phyloP scores from a whole-genome alignment of 2,329 filamentous ascomycete genomes.

The Daldinia eschscholtzii region DNA sequence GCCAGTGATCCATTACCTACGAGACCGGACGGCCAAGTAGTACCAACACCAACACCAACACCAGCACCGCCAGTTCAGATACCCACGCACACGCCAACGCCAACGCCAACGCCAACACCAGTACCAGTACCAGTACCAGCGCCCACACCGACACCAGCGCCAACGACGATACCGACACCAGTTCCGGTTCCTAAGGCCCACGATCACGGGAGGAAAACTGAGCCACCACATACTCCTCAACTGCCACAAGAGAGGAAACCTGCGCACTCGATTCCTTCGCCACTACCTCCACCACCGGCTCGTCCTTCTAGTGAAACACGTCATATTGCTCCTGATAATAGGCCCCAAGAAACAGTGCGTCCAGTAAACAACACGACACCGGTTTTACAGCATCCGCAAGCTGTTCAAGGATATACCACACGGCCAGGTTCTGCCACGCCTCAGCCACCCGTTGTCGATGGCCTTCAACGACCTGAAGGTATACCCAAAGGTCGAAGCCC shows the following conservation, averaged over 20 bases:
- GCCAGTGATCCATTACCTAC: slow-evolving; percentile 36
- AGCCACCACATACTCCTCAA: slow-evolving; percentile 43
- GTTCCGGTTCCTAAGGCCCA: slow-evolving; percentile 30
- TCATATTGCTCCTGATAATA: slow-evolving; percentile 45
- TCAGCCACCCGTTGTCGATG: slow-evolving; percentile 49
- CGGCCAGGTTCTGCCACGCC: slow-evolving; percentile 48
- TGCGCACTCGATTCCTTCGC: slow-evolving; percentile 46
- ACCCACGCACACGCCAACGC: background rate
- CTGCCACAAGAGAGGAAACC: slow-evolving; percentile 45
- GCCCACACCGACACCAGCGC: background rate
- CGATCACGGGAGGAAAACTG: slow-evolving; percentile 39
- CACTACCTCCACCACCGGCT: slow-evolving; percentile 39
- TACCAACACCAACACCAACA: slow-evolving; percentile 25
- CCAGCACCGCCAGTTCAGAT: slow-evolving; percentile 12
- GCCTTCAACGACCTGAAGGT: slow-evolving; percentile 53
- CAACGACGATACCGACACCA: slow-evolving; percentile 16
- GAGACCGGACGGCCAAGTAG: slow-evolving; percentile 43
- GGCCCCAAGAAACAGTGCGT: slow-evolving; percentile 44
- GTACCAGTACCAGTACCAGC: slow-evolving; percentile 16
- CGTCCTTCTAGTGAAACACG: slow-evolving; percentile 46
- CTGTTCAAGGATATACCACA: slow-evolving; percentile 49
- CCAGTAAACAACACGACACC: slow-evolving; percentile 47
- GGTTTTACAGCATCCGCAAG: slow-evolving; percentile 58
- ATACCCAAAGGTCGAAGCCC: slow-evolving; percentile 51
- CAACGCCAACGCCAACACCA: slow-evolving; percentile 17